Base-by-base conservation (phyloP, 805 yeast genomes). In the Debaryomyces prosopidis region DNA sequence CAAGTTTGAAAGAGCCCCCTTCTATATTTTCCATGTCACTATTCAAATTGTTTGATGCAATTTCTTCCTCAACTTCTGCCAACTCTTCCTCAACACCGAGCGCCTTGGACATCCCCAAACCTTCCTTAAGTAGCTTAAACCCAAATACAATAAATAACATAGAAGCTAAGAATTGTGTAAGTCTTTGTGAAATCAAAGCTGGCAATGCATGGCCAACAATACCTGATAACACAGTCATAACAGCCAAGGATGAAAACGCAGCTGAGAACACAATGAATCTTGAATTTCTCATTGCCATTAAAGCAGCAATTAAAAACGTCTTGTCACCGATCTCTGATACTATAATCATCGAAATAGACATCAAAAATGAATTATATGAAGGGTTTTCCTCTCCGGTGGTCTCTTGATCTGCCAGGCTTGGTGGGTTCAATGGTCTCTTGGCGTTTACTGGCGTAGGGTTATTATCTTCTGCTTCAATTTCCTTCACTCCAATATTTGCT, bases 311-410 rank as follows among this genome's bases (percentile, higher is more conserved):
- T 53, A 94, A 77, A 62, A 94, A 94, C 0, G 99, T 94, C 71
- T 94, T 94, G 66, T 94, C 99, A 48, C 99, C 99, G 47, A 94
- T 85, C 66, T 94, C 99, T 23, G 96, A 87, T n/a, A 90, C 87
- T 27, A 88, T 70, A 59, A 94, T 94, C 99, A 94, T 94, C 12
- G 92, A 80, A 28, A 84, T 71, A 1, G 98, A 81, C 84, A 92
- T 81, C 47, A 87, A 56, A 54, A 94, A 85, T 3, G 95, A 79
- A 52, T 79, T 67, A 40, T 65, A 66, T 10, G 63, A 57, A 10
- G 48, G 49, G 18, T 40, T 40, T 14, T 49, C 54, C 12, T 50
- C 50, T 23, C 35, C 50, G 34, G 42, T 51, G 2, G 46, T 52
- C 16, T 45, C 43, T 5, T 20, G 14, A 10, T 38, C 27, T 7